Conservation (phyloP, 176 grass and related monocot genomes). For the Raddia guianensis region DNA sequence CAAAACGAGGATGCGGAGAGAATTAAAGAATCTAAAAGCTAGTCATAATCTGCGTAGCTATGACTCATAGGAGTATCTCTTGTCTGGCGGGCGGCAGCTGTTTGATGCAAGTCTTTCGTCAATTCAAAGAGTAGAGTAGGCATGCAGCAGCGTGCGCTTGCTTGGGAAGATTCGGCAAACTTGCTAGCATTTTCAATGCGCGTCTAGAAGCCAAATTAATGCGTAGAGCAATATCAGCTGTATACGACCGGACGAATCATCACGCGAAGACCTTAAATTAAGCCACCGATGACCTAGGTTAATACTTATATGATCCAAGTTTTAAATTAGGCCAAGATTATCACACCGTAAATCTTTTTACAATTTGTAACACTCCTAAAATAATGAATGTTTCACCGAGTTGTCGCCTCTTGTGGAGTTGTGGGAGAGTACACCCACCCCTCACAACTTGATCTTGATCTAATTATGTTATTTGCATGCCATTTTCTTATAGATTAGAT, state of each 20-base stretch:
- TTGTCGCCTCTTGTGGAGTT: too few relatives aligned
- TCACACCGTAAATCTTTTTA: too few relatives aligned
- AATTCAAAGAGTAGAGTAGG: neutral
- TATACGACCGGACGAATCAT: constrained; percentile 30
- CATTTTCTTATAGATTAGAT: too few relatives aligned
- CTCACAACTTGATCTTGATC: too few relatives aligned
- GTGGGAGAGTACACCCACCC: too few relatives aligned
- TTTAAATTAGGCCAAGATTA: too few relatives aligned
- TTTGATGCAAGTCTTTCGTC: constrained; percentile 18
- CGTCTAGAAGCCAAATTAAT: neutral
- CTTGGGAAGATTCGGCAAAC: constrained; percentile 1
- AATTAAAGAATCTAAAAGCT: constrained; percentile 8
- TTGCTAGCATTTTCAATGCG: neutral
- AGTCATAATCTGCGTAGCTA: constrained; percentile 33
- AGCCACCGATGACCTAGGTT: neutral
- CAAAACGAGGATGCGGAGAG: constrained; percentile 3
- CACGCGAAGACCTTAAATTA: constrained; percentile 8
- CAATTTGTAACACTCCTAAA: too few relatives aligned
- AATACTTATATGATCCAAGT: too few relatives aligned
- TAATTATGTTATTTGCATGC: too few relatives aligned
- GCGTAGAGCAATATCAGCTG: neutral
- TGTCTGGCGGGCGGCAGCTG: neutral
- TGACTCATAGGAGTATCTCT: neutral
- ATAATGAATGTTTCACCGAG: too few relatives aligned
- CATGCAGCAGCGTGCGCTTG: constrained; percentile 24